Conservation (phyloP, 352 stramenopile genomes). For the Phytophthora palmivora region DNA sequence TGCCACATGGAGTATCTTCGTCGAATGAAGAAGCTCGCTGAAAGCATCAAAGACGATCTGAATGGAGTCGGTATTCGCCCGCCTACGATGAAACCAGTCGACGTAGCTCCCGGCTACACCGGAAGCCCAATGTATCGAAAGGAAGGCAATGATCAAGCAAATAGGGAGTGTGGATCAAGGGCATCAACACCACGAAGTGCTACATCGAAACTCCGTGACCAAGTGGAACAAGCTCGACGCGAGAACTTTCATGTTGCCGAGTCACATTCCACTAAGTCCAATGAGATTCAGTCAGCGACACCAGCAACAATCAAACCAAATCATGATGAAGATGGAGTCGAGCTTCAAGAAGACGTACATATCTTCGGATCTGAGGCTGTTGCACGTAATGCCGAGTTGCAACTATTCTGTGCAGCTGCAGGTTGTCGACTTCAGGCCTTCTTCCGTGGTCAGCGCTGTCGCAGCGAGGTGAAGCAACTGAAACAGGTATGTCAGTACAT, state of each 20-base stretch:
- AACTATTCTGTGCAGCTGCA: slow-evolving; percentile 33
- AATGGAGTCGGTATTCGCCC: slow-evolving; percentile 18
- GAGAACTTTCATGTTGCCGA: slow-evolving; percentile 23
- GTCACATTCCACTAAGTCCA: background rate
- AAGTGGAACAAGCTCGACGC: slow-evolving; percentile 40
- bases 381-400: slow-evolving; percentile 25
- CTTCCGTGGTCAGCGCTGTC: slow-evolving; percentile 37
- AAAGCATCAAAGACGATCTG: slow-evolving; percentile 72
- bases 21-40: slow-evolving; percentile 68
- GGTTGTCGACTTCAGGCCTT: slow-evolving; percentile 45
- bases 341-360: slow-evolving; percentile 28
- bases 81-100: slow-evolving; percentile 1
- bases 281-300: slow-evolving; percentile 1
- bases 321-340: slow-evolving; percentile 20
- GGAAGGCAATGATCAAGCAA: background rate
- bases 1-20: slow-evolving; percentile 78
- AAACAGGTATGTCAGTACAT: slow-evolving; percentile 31
- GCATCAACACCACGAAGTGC: slow-evolving; percentile 32
- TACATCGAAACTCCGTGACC: slow-evolving; percentile 41
- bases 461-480: slow-evolving; percentile 26
- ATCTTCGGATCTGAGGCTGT: slow-evolving; percentile 30
- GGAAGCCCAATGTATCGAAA: slow-evolving; percentile 3
- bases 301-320: background rate
- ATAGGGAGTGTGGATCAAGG: slow-evolving; percentile 5
- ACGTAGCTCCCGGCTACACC: slow-evolving; percentile 4